A percentile compares a stretch with the other conserved stretches of the same genome.
These are phyloP conservation scores for Euphorbia lathyris DNA, from an alignment of 345 rosid species.

Conservation along the genomic window DNA sequence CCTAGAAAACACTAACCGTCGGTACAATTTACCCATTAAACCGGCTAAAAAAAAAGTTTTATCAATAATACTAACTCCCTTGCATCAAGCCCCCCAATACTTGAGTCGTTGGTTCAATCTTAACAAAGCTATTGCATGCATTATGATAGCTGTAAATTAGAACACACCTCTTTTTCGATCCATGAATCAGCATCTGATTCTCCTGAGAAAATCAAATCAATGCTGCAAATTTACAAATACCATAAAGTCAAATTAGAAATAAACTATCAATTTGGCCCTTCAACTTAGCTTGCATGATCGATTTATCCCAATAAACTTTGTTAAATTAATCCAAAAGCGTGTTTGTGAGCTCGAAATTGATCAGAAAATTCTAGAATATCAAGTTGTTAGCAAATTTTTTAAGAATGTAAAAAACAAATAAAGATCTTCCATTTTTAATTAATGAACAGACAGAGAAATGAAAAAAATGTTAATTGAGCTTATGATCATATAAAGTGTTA, in stretches of 20 bases:
- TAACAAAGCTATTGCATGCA: no score
- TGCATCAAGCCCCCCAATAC: no score
- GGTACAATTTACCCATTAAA: no score
- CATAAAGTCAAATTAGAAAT: slow-evolving; percentile 10
- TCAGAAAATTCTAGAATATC: no score
- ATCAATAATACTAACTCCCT: slow-evolving; percentile 3
- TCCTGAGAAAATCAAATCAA: slow-evolving; percentile 72
- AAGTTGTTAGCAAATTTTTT: background rate
- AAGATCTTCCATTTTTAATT: background rate
- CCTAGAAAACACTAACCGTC: no score
- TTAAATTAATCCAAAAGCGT: no score
- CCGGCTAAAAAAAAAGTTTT: background rate
- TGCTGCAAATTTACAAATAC: slow-evolving; percentile 44
- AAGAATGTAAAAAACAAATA: background rate
- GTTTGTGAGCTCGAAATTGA: no score
- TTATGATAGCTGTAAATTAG: no score
- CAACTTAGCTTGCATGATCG: no score
- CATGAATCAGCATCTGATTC: slow-evolving; percentile 90
- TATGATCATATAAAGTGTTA: slow-evolving; percentile 23
- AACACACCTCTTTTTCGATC: slow-evolving; percentile 85
- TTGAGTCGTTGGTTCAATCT: no score
- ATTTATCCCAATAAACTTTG: no score
- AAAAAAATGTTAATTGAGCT: background rate
- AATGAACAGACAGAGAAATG: background rate
- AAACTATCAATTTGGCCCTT: background rate